Evolutionary conservation across 2,329 filamentous ascomycete genomes (phyloP).

Genomic region (Aureobasidium sp.): DNA sequence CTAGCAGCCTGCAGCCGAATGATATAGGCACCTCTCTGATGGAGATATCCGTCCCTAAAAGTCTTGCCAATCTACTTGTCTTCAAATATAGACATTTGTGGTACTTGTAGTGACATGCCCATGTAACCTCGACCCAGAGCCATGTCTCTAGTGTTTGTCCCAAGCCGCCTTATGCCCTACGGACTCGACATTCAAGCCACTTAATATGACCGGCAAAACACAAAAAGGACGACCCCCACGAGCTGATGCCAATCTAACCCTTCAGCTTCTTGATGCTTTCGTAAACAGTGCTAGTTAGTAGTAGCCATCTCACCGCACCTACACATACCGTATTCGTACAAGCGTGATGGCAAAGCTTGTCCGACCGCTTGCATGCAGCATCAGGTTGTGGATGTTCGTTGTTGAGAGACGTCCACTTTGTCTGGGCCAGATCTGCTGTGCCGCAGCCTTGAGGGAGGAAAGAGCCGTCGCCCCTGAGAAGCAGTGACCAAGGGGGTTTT

Average conservation of each 20-base stretch:
- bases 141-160: not conserved
- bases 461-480: conserved; percentile 8
- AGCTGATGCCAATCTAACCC: not conserved
- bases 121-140: conserved; percentile 8
- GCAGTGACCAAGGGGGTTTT: conserved; percentile 8
- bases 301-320: not conserved
- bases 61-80: not conserved
- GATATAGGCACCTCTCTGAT: not conserved
- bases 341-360: conserved; percentile 8
- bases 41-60: not conserved
- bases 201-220: conserved; percentile 7
- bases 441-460: not conserved
- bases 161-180: conserved; percentile 3
- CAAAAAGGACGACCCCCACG: not conserved
- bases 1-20: not conserved
- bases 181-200: conserved; percentile 6
- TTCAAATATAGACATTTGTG: not conserved
- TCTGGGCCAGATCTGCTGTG: conserved; percentile 4
- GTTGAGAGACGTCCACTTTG: not conserved
- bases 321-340: not conserved
- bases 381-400: not conserved
- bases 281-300: not conserved
- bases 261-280: not conserved
- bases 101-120: not conserved
- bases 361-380: not conserved